A percentile compares a stretch with the other conserved stretches of the same genome.
Conservation (phyloP, 257 asterid genomes). For the Ilex aquifolium region DNA sequence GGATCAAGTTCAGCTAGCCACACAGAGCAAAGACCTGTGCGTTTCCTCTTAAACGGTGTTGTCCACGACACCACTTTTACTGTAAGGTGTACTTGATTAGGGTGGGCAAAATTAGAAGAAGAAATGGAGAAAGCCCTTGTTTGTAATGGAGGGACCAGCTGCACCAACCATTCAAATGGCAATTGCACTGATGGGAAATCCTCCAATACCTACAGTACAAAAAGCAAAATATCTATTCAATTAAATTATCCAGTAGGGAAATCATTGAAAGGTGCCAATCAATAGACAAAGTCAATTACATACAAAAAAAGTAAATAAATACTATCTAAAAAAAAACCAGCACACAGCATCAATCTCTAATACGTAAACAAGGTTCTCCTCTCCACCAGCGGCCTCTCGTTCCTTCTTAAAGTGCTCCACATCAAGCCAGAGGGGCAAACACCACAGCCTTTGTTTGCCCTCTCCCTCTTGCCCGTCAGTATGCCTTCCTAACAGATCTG, state of each 20-base stretch:
- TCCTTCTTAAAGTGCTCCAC: too few relatives aligned
- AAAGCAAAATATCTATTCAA: slow-evolving; percentile 1
- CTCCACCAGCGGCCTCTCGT: too few relatives aligned
- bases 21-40: slow-evolving; percentile 83
- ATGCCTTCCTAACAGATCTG: too few relatives aligned
- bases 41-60: slow-evolving; percentile 87
- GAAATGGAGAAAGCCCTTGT: slow-evolving; percentile 86
- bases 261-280: background rate
- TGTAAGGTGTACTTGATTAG: slow-evolving; percentile 82
- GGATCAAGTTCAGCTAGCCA: slow-evolving; percentile 93
- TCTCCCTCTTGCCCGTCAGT: too few relatives aligned
- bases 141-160: slow-evolving; percentile 80
- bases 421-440: too few relatives aligned
- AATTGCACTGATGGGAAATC: slow-evolving; percentile 92
- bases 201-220: slow-evolving; percentile 57
- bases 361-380: too few relatives aligned
- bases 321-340: too few relatives aligned
- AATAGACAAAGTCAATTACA: too few relatives aligned
- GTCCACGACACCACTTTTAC: slow-evolving; percentile 77
- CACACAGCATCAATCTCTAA: too few relatives aligned
- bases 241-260: too few relatives aligned
- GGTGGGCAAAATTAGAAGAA: slow-evolving; percentile 74
- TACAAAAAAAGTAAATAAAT: too few relatives aligned
- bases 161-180: slow-evolving; percentile 95
- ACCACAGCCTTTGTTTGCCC: too few relatives aligned